Conservation (phyloP, 2,329 filamentous ascomycete genomes). For the Zasmidium angulare region DNA sequence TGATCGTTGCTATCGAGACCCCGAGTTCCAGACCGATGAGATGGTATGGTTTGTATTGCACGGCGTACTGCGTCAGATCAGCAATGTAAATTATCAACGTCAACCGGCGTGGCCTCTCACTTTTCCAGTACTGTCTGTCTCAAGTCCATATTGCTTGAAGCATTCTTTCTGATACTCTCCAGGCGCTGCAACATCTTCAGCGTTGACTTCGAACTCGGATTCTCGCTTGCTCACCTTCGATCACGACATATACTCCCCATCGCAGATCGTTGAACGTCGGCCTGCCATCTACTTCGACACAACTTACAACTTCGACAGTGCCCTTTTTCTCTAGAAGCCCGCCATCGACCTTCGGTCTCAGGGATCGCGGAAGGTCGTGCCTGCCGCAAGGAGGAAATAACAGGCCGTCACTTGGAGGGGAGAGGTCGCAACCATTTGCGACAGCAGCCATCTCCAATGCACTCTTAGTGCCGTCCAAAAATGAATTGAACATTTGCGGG, state of each 20-base stretch:
- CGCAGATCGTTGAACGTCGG: constrained; percentile 43
- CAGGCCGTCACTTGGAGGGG: constrained; percentile 43
- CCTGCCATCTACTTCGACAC: constrained; percentile 46
- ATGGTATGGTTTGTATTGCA: constrained; percentile 50
- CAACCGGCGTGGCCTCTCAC: background rate
- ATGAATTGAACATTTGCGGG: constrained; percentile 52
- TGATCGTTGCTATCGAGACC: constrained; percentile 45
- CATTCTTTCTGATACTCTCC: constrained; percentile 44
- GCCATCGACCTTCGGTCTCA: constrained; percentile 45
- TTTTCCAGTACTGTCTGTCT: constrained; percentile 43
- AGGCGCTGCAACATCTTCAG: constrained; percentile 31
- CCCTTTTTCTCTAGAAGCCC: constrained; percentile 44
- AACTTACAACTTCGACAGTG: constrained; percentile 49
- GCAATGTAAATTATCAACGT: background rate
- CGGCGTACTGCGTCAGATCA: constrained; percentile 36
- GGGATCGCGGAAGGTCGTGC: constrained; percentile 43
- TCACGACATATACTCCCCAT: constrained; percentile 49
- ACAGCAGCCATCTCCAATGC: constrained; percentile 52
- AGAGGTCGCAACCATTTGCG: constrained; percentile 46
- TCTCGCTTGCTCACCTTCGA: constrained; percentile 25
- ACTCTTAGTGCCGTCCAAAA: constrained; percentile 51
- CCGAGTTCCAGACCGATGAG: constrained; percentile 50
- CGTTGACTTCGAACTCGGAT: background rate
- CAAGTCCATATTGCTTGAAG: constrained; percentile 48
- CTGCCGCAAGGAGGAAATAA: constrained; percentile 47